phyloP scores from a whole-genome alignment of 208 protist species.

The Leishmania tropica region DNA sequence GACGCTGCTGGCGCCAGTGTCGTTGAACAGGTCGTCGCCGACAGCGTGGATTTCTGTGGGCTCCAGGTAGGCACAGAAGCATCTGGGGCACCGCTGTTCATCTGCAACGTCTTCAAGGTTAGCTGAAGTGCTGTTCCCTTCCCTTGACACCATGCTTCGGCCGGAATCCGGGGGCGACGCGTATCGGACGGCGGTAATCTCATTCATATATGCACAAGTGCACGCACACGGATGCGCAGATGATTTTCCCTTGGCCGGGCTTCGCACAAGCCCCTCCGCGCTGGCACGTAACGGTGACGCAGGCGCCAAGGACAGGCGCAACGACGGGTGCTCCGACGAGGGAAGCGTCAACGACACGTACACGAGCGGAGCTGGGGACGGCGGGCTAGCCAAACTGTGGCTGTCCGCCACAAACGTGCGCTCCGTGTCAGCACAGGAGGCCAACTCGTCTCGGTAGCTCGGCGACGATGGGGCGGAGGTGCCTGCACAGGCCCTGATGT shows the following conservation, averaged over 20 bases:
- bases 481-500: neutral
- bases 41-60: neutral
- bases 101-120: neutral
- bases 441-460: constrained; percentile 13
- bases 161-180: neutral
- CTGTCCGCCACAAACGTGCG: constrained; percentile 1
- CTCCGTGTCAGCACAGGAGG: constrained; percentile 11
- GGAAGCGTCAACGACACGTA: constrained; percentile 10
- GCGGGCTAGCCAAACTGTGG: neutral
- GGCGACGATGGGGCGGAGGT: constrained; percentile 1
- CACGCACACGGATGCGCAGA: neutral
- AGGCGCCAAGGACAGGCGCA: neutral
- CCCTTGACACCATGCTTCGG: too few species aligned
- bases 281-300: neutral
- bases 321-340: neutral
- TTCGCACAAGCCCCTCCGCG: neutral
- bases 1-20: neutral
- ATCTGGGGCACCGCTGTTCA: neutral
- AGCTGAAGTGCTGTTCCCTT: neutral
- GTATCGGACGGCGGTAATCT: neutral
- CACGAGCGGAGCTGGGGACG: constrained; percentile 15
- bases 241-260: neutral
- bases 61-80: neutral
- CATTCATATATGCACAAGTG: neutral
- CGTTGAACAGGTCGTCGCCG: neutral